Conservation (phyloP, 2,329 filamentous ascomycete genomes). For the Fusarium paranaense region DNA sequence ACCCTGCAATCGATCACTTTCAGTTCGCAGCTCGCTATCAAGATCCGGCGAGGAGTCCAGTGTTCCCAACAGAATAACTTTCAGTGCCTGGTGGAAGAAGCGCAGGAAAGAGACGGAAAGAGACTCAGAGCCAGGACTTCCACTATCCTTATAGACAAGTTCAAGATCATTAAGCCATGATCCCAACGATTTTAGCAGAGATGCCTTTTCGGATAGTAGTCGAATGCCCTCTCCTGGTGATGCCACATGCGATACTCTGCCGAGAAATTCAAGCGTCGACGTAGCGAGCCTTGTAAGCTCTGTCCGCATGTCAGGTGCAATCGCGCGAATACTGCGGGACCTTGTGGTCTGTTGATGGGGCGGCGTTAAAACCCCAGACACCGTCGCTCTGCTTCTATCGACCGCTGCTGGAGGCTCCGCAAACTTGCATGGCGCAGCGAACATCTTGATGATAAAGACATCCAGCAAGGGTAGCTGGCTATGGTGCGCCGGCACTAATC, state of each 20-base stretch:
- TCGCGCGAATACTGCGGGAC: slow-evolving; percentile 42
- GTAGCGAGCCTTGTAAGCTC: slow-evolving; percentile 49
- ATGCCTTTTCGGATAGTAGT: slow-evolving; percentile 47
- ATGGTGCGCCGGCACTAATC: slow-evolving; percentile 48
- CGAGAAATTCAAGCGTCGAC: slow-evolving; percentile 49
- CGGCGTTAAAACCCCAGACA: slow-evolving; percentile 33
- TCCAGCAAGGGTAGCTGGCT: slow-evolving; percentile 53
- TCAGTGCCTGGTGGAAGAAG: slow-evolving; percentile 50
- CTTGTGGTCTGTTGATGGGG: slow-evolving; percentile 37
- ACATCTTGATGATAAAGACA: slow-evolving; percentile 56
- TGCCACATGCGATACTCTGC: slow-evolving; percentile 42
- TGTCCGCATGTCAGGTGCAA: slow-evolving; percentile 53
- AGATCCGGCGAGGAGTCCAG: slow-evolving; percentile 46
- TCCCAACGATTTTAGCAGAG: slow-evolving; percentile 47
- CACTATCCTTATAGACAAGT: slow-evolving; percentile 27
- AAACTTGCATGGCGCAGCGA: slow-evolving; percentile 56
- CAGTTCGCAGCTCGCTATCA: slow-evolving; percentile 42
- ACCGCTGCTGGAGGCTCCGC: slow-evolving; percentile 44
- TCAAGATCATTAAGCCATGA: slow-evolving; percentile 50
- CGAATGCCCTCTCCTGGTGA: slow-evolving; percentile 36
- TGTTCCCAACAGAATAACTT: slow-evolving; percentile 49
- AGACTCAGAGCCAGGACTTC: slow-evolving; percentile 35
- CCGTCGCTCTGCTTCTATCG: slow-evolving; percentile 19
- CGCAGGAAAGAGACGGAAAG: slow-evolving; percentile 51
- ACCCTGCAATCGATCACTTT: slow-evolving; percentile 47